Conservation (phyloP, 176 grass and related monocot genomes). For the Pontederia paniculata region DNA sequence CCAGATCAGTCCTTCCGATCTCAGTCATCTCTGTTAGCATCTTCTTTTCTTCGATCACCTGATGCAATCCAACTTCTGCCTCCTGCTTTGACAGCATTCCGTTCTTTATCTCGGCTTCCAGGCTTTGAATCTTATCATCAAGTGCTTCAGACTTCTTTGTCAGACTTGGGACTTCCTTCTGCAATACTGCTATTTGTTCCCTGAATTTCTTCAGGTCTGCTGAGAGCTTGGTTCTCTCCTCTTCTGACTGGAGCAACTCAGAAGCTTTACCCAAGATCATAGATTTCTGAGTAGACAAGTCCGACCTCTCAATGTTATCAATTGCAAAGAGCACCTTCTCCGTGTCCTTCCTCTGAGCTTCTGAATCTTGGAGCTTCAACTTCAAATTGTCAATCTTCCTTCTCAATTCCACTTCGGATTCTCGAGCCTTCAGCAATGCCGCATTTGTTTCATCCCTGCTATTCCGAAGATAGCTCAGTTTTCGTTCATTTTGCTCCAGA, state of each 20-base stretch:
- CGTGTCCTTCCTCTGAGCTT: slow-evolving; percentile 52
- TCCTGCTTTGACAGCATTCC: slow-evolving; percentile 33
- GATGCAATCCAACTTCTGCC: slow-evolving; percentile 29
- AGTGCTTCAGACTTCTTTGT: slow-evolving; percentile 26
- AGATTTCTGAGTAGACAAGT: slow-evolving; percentile 14
- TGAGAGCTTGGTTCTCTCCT: slow-evolving; percentile 43
- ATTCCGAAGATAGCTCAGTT: slow-evolving; percentile 29
- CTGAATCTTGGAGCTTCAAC: slow-evolving; percentile 42
- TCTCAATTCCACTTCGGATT: slow-evolving; percentile 53
- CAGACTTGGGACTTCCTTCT: slow-evolving; percentile 46
- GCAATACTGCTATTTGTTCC: slow-evolving; percentile 32
- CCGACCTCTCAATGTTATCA: slow-evolving; percentile 34
- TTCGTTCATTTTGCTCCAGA: slow-evolving; percentile 52
- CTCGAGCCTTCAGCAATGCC: slow-evolving; percentile 20
- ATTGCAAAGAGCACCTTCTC: slow-evolving; percentile 74
- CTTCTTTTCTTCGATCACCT: slow-evolving; percentile 29
- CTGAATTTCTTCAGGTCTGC: slow-evolving; percentile 40
- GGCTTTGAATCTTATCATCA: slow-evolving; percentile 32
- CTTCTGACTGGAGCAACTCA: slow-evolving; percentile 71
- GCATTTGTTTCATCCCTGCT: slow-evolving; percentile 29
- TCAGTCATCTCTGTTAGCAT: slow-evolving; percentile 31
- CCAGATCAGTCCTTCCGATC: slow-evolving; percentile 25
- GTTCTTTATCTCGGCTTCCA: slow-evolving; percentile 36
- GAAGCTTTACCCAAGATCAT: slow-evolving; percentile 54
- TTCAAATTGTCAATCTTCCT: slow-evolving; percentile 61